These are phyloP conservation scores for Leishmania tropica DNA, from an alignment of 208 protist genomes.

Conservation along the genomic window DNA sequence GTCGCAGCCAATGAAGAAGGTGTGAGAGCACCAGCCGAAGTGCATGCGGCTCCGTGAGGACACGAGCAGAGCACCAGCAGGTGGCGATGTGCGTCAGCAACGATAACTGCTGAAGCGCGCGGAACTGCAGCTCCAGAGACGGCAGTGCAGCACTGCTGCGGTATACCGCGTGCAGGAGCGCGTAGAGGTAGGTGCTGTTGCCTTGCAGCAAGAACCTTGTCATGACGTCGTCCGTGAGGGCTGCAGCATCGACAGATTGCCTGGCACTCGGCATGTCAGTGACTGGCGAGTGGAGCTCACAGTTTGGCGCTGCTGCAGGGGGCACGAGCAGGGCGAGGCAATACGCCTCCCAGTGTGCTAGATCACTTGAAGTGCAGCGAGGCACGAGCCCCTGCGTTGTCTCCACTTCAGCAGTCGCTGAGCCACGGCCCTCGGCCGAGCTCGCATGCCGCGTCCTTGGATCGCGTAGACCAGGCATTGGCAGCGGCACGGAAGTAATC, in stretches of 20 bases:
- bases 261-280: background rate
- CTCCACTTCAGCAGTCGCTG: background rate
- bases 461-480: background rate
- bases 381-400: background rate
- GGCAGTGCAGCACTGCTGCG: slow-evolving; percentile 12
- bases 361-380: background rate
- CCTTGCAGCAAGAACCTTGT: slow-evolving; percentile 16
- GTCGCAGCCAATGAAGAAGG: slow-evolving; percentile 18
- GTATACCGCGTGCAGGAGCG: slow-evolving; percentile 16
- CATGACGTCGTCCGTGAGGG: slow-evolving; percentile 10
- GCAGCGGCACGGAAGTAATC: slow-evolving; percentile 1
- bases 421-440: background rate
- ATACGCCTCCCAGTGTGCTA: background rate
- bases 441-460: background rate
- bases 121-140: slow-evolving; percentile 13
- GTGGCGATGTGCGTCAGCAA: slow-evolving; percentile 6
- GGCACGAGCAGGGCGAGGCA: background rate
- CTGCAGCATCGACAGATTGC: background rate
- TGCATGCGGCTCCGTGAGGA: slow-evolving; percentile 8
- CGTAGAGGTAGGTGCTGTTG: slow-evolving; percentile 23
- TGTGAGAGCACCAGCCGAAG: slow-evolving; percentile 18
- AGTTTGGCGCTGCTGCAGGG: background rate
- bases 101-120: slow-evolving; percentile 17
- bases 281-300: background rate
- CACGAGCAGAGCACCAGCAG: slow-evolving; percentile 26